Evolutionary conservation across 1,284 basidiomycete genomes (phyloP), one percentile per base, ranked within the genome.

Genomic region (Microbotryum silenes-acaulis): DNA sequence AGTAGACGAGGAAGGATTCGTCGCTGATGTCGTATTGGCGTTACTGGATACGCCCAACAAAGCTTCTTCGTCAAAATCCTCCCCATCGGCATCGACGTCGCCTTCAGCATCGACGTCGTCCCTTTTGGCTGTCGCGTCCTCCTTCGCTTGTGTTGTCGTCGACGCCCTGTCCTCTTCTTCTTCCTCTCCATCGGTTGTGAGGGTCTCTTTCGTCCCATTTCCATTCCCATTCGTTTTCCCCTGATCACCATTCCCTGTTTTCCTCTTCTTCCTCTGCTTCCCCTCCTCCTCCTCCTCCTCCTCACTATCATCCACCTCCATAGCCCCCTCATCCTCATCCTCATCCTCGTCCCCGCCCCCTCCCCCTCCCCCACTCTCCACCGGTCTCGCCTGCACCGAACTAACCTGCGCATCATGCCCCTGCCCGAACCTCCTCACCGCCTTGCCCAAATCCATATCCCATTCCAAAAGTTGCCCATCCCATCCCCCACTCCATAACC

Each of bases 381-480:
- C 73, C 4, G 94, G 92, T 57, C 89, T 82, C 33, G 96, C 81
- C 21, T 86, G 83, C 49, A 97, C 77, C 16, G 85, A 83, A 4
- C 90, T 86, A 14, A 98, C 82, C 74, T 97, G 93, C 3, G 91
- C 85, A 29, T 87, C 86, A 72, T 96, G 91, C 0, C 87, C 83
- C 0, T 42, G 37, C 16, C 83, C 84, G 72, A 89, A 97, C 47
- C 81, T 83, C 51, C 92, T 83, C 6, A 87, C 81, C 42, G 80
- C 79, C 68, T 89, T 82, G 1, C 96, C 96, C 0, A 88, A 94
- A 72, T 98, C 89, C 54, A 98, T 81, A 77, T 98, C 94, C 94
- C 96, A 98, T 83, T 96, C 93, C 61, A 86, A 80, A 5, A 92
- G 86, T 64, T 88, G 85, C 4, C 90, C 87, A 74, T 98, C 96